A percentile compares a stretch with the other conserved stretches of the same genome.
Evolutionary conservation across 352 stramenopile species (phyloP).

Genomic region (Globisporangium okanoganense): DNA sequence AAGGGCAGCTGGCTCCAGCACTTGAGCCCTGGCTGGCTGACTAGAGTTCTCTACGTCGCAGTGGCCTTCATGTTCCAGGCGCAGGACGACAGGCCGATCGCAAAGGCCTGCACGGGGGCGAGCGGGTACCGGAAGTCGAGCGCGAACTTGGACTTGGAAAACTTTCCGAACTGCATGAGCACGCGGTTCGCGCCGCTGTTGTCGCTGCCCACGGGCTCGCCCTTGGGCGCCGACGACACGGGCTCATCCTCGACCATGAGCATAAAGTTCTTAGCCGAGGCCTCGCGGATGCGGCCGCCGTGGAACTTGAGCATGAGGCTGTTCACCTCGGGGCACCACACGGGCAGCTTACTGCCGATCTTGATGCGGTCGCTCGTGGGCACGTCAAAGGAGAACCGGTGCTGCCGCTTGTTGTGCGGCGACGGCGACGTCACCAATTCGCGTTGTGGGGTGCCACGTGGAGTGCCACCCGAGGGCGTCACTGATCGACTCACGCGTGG

Average conservation of each 20-base stretch:
- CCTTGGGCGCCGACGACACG: constrained; percentile 16
- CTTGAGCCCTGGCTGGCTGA: not conserved
- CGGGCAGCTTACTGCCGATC: constrained; percentile 79
- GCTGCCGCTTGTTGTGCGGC: constrained; percentile 55
- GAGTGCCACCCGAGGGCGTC: constrained; percentile 57
- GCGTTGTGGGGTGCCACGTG: constrained; percentile 40
- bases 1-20: not conserved
- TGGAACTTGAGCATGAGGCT: constrained; percentile 90
- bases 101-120: constrained; percentile 83
- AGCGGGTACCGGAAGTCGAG: constrained; percentile 87
- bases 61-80: constrained; percentile 70
- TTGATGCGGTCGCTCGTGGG: constrained; percentile 71
- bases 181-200: constrained; percentile 49
- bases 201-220: constrained; percentile 19
- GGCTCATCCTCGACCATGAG: constrained; percentile 75
- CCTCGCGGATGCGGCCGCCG: constrained; percentile 77
- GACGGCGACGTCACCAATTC: constrained; percentile 73
- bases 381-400: constrained; percentile 73
- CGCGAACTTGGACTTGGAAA: constrained; percentile 82
- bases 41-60: not conserved
- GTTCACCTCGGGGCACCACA: constrained; percentile 86
- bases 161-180: constrained; percentile 89
- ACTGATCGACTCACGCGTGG: constrained; percentile 62
- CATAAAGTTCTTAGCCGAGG: constrained; percentile 90
- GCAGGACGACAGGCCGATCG: constrained; percentile 80